Evolutionary conservation across 192 early-diverging fungal species (phyloP).

Genomic region (Dissophora ornata): DNA sequence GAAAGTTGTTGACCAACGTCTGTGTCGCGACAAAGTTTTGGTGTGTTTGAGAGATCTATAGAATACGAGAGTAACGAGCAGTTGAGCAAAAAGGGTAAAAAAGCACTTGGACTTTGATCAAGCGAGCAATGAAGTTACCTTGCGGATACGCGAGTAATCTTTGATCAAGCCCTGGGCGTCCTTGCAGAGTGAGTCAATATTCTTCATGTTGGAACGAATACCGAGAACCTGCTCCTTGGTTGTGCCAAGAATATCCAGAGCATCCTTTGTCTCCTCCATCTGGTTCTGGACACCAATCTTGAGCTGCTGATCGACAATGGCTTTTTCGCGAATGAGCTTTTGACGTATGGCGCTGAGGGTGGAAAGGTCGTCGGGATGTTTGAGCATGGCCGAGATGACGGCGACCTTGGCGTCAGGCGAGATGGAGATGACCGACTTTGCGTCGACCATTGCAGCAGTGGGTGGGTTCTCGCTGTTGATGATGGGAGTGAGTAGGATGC

Average conservation of each 20-base stretch:
- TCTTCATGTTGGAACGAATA: conserved; percentile 80
- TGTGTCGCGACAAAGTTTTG: conserved; percentile 95
- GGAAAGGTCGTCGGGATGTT: conserved; percentile 95
- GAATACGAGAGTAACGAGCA: background rate
- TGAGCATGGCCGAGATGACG: conserved; percentile 84
- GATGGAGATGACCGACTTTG: conserved; percentile 46
- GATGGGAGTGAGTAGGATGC: background rate
- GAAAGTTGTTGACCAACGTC: conserved; percentile 87
- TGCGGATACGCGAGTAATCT: conserved; percentile 91
- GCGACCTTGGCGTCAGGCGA: conserved; percentile 77
- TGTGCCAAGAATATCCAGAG: conserved; percentile 79
- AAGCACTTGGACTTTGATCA: too few species aligned
- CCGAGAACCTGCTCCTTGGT: conserved; percentile 72
- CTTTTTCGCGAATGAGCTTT: conserved; percentile 89
- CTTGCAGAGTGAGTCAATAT: conserved; percentile 88
- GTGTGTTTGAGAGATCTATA: conserved; percentile 91
- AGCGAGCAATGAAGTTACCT: too few species aligned
- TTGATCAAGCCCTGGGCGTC: conserved; percentile 87
- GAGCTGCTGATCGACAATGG: conserved; percentile 93
- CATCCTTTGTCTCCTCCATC: conserved; percentile 90
- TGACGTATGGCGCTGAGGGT: conserved; percentile 83
- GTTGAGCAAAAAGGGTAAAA: background rate
- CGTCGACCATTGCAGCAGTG: conserved; percentile 53
- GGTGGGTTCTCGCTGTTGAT: background rate
- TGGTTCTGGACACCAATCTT: conserved; percentile 94